Base-by-base conservation (phyloP, 129 eudicot species). In the Apium graveolens region DNA sequence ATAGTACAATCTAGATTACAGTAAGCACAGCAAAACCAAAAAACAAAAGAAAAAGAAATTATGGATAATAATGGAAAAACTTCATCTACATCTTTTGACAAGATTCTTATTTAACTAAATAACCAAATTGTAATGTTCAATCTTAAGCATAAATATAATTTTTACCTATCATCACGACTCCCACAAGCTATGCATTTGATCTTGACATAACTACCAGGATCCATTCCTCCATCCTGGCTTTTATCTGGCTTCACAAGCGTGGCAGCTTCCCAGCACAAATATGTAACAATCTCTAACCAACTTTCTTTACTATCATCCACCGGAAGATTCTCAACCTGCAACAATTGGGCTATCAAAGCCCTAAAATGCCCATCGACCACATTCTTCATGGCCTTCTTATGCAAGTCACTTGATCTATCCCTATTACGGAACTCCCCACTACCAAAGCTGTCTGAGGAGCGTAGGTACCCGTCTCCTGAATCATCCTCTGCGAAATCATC, bases 151-250 rank as follows among this genome's bases (percentile, higher is more conserved):
- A 24, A 21, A 7, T 31, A 31, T 49, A 29, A 48, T 31, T 10
- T 31, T 65, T 78, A 88, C 92, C 92, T 88, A 76, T 86, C 90
- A 63, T 66, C 76, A 35, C 85, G 83, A 76, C 48, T 79, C 49
- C 92, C 92, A 80, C 85, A 86, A 55, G 90, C 88, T 76, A 88
- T 75, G 82, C 92, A 88, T 76, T 88, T 88, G 32, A 88, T 78
- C 78, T 88, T 88, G 17, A 88, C 92, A 80, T 88, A 88, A 69
- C 90, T 84, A 32, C 90, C 88, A 49, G 92, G 92, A 78, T 88
- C 92, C 92, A 88, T 88, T 63, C 92, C 88, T 70, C 90, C 89
- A 53, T 84, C 85, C 75, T 60, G 81, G 86, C 90, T 88, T 73
- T 76, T 88, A 78, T 88, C 90, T 62, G 90, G 90, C 78, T 88